Base-by-base conservation (phyloP, 176 grass and related monocot species). In the Thinopyrum elongatum region DNA sequence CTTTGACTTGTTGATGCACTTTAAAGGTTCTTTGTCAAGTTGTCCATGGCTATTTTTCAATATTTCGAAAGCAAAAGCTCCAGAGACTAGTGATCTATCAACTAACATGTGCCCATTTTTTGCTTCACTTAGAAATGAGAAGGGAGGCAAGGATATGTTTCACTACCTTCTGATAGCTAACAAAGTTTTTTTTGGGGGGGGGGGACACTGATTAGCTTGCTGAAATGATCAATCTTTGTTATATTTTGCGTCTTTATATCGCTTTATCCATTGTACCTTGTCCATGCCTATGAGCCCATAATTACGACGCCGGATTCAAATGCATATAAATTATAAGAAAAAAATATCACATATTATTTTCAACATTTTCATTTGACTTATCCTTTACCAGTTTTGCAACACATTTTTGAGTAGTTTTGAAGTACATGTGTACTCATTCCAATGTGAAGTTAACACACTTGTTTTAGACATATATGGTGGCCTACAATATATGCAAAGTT, bases 1-100 rank as follows among this genome's bases (percentile, higher is more conserved):
- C 77, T 46, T 81, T 81, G 61, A 81, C 83, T 86, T 77, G 76
- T 89, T 22, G 35, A 70, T 58, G 78, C 83, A 11, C 78, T 82
- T 72, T 82, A 86, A 82, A 78, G 72, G 75, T 78, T 11, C 3
- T 25, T 10, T 62, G 9, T 62, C 25, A 1, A 65, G 11, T 29
- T 62, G 62, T 15, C 35, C 28, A 28, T 15, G 70, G 15, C n/a
- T 23, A 26, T 12, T 23, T 62, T 62, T 25, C n/a, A 26, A 12
- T 25, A 62, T 25, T 5, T 12, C n/a, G 27, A 26, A 62, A 26
- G 59, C 25, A 62, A 62, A 27, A 23, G 4, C 3, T 12, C 25
- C 23, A 62, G 4, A 10, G 59, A 62, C 59, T 4, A 62, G 4
- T 25, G 23, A 62, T 62, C 59, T 62, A 62, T 5, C n/a, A 26